A percentile compares a stretch with the other conserved stretches of the same genome.
phyloP scores from a whole-genome alignment of 768 basidiomycete genomes.

The Tephrocybe rancida region DNA sequence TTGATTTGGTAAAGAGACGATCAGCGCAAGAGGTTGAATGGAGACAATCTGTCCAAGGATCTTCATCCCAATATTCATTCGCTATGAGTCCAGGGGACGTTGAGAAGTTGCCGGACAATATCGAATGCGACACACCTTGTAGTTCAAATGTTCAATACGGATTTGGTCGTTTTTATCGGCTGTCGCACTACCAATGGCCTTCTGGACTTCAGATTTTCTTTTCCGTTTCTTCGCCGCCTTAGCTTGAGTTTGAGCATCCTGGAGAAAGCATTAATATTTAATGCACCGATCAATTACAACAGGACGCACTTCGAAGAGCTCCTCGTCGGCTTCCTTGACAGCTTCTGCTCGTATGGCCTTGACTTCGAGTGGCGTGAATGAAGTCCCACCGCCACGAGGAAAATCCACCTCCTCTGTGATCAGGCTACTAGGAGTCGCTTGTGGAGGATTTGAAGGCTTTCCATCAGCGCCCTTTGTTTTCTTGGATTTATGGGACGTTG shows the following conservation, averaged over 20 bases:
- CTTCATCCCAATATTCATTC: slow-evolving; percentile 81
- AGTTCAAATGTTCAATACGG: slow-evolving; percentile 90
- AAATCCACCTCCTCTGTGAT: slow-evolving; percentile 83
- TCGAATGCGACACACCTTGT: slow-evolving; percentile 61
- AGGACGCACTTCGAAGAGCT: slow-evolving; percentile 67
- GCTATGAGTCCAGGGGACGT: slow-evolving; percentile 51
- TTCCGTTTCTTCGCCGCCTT: slow-evolving; percentile 49
- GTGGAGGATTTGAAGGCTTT: slow-evolving; percentile 25
- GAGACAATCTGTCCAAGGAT: slow-evolving; percentile 86
- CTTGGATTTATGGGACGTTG: slow-evolving; percentile 54
- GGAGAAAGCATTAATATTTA: slow-evolving; percentile 14
- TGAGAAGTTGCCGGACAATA: neutral
- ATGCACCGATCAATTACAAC: neutral
- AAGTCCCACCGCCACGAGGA: slow-evolving; percentile 92
- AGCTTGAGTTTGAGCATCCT: slow-evolving; percentile 43
- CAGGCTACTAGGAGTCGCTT: slow-evolving; percentile 33
- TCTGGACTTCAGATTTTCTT: slow-evolving; percentile 45
- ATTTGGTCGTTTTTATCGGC: slow-evolving; percentile 54
- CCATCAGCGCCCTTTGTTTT: slow-evolving; percentile 53
- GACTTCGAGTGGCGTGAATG: slow-evolving; percentile 86
- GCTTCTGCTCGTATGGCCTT: slow-evolving; percentile 86
- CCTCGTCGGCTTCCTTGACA: slow-evolving; percentile 79
- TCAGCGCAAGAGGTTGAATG: slow-evolving; percentile 85
- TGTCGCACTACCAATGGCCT: slow-evolving; percentile 27
- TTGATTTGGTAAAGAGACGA: slow-evolving; percentile 95